A percentile compares a stretch with the other conserved stretches of the same genome.
Evolutionary conservation across 345 rosid genomes (phyloP).

Genomic region (Alliaria petiolata): DNA sequence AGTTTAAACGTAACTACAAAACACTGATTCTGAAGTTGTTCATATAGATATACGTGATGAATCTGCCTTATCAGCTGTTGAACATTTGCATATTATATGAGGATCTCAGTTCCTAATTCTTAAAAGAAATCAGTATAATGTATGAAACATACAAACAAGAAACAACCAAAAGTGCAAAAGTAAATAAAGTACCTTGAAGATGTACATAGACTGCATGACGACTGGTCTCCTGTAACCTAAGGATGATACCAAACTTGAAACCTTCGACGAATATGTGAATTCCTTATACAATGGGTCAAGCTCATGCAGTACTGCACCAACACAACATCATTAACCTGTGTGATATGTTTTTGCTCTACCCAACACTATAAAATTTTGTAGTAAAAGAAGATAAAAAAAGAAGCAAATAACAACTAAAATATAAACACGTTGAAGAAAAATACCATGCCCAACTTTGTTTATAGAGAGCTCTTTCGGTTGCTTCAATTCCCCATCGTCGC

Average conservation of each 20-base stretch:
- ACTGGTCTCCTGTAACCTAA: conserved; percentile 78
- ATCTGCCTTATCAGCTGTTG: not conserved
- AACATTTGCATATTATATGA: not conserved
- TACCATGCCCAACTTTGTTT: conserved; percentile 98
- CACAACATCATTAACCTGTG: not conserved
- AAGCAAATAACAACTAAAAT: no score
- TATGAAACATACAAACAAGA: not conserved
- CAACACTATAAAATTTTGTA: not conserved
- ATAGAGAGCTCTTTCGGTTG: conserved; percentile 85
- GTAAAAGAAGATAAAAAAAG: no score
- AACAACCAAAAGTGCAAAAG: not conserved
- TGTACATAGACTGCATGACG: conserved; percentile 89
- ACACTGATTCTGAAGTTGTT: not conserved
- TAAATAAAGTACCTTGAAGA: conserved; percentile 63
- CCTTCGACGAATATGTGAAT: conserved; percentile 58
- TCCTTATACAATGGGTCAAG: conserved; percentile 65
- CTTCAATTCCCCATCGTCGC: conserved; percentile 64
- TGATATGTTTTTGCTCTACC: not conserved
- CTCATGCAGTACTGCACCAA: conserved; percentile 75
- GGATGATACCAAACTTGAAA: conserved; percentile 56
- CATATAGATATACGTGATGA: not conserved
- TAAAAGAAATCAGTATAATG: not conserved
- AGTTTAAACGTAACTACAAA: not conserved
- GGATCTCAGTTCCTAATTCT: not conserved
- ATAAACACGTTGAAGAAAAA: no score